phyloP scores from a whole-genome alignment of 2,329 filamentous ascomycete genomes.

The Harringtonia lauricola region DNA sequence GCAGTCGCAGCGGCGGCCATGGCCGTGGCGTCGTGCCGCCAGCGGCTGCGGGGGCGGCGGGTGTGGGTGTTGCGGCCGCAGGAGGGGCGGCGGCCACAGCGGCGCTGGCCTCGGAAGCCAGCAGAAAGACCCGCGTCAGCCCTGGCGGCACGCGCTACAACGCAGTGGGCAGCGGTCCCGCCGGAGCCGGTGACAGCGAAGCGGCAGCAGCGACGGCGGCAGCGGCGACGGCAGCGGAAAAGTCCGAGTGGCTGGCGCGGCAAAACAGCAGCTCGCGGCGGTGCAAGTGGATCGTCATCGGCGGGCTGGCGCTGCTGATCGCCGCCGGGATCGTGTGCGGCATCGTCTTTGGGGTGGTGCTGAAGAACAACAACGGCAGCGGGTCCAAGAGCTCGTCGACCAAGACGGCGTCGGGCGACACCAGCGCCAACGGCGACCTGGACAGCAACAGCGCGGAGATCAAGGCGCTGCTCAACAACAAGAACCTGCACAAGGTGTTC shows the following conservation, averaged over 20 bases:
- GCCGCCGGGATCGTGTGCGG: conserved; percentile 63
- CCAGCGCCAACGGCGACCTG: conserved; percentile 53
- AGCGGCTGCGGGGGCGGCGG: conserved; percentile 22
- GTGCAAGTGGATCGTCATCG: conserved; percentile 58
- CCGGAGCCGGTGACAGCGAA: not conserved
- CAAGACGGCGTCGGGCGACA: not conserved
- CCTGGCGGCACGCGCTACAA: conserved; percentile 43
- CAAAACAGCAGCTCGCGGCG: conserved; percentile 52
- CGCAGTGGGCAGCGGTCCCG: conserved; percentile 30
- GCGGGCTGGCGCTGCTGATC: conserved; percentile 52
- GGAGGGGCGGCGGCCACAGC: conserved; percentile 12
- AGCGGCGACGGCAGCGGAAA: conserved; percentile 28
- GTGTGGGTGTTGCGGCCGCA: conserved; percentile 17
- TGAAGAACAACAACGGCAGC: conserved; percentile 36
- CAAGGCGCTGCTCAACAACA: conserved; percentile 69
- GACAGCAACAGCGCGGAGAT: conserved; percentile 62
- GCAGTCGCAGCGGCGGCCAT: conserved; percentile 23
- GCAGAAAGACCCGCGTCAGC: conserved; percentile 18
- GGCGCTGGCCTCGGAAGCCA: not conserved
- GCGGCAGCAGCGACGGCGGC: not conserved
- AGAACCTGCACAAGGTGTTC: conserved; percentile 81
- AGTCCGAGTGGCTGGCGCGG: conserved; percentile 51
- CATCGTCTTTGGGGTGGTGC: conserved; percentile 60
- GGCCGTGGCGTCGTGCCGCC: conserved; percentile 35
- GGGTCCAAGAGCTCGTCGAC: conserved; percentile 14